Base-by-base conservation (phyloP, 2,329 filamentous ascomycete species). In the Leptographium galeiforme region DNA sequence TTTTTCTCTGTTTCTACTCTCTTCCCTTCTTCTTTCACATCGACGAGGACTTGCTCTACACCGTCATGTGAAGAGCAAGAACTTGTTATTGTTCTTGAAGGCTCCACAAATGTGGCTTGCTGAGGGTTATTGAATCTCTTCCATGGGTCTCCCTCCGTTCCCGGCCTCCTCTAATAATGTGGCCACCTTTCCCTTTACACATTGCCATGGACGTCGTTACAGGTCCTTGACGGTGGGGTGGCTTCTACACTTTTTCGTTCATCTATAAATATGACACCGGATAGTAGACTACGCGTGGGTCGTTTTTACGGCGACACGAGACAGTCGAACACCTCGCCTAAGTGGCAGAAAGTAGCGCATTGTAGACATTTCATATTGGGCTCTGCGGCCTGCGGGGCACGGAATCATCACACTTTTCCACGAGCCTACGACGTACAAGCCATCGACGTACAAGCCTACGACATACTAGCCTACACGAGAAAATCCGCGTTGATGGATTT, bases 141-240 rank as follows among this genome's bases (percentile, higher is more conserved):
- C 70, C 63, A 70, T 76, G 70, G 69, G 70, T 74, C 68, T 73
- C 67, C 72, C 70, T 74, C 73, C 73, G 73, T 76, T 76, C 73
- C 73, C 73, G 72, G 73, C 73, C 73, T 66, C 72, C 72, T 60
- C 71, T 56, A 76, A 61, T 57, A 71, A 63, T 61, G 71, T 69
- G 67, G 70, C 63, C 64, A 66, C 71, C 72, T 72, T 57, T 61
- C 62, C 62, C 62, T 60, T 73, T 65, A 68, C 60, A 70, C 64
- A 70, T 50, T 73, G 73, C 67, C 71, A 61, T 62, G 64, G 64
- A 66, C 66, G 62, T 60, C 66, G 60, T 67, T 57, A 59, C 55
- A 68, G 71, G 72, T 70, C 67, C 66, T 66, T 68, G 71, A 70
- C 73, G 73, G 73, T 76, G 73, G 72, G 73, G 71, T 72, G 70